These are phyloP conservation scores for Heliamphora exappendiculata DNA, from an alignment of 148 eudicot species.

Conservation along the genomic window DNA sequence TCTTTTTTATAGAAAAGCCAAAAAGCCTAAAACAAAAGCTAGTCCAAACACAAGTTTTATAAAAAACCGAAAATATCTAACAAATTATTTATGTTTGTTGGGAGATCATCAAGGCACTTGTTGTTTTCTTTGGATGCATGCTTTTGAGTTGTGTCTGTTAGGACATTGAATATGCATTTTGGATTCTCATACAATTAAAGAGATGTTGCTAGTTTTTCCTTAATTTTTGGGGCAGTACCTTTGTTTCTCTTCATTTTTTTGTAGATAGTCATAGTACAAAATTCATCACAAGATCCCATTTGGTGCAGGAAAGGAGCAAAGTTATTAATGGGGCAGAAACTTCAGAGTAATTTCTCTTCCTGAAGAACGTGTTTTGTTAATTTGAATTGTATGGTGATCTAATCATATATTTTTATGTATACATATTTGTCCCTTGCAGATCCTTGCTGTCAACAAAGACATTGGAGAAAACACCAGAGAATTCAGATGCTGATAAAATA, in stretches of 20 bases:
- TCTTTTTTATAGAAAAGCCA: neutral
- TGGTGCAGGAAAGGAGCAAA: slow-evolving; percentile 29
- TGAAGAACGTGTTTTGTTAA: slow-evolving; percentile 3
- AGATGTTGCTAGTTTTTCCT: neutral
- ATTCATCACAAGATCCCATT: slow-evolving; percentile 3
- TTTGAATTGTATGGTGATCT: neutral
- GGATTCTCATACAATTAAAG: neutral
- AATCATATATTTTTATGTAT: slow-evolving; percentile 2
- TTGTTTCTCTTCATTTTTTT: neutral
- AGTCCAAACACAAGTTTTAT: too few species aligned
- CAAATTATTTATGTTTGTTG: neutral
- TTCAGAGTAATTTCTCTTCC: slow-evolving; percentile 31
- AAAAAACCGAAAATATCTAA: too few species aligned
- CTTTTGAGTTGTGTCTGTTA: neutral
- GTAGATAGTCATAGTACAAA: neutral
- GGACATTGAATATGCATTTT: neutral
- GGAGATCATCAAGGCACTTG: neutral
- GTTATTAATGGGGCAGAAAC: slow-evolving; percentile 17
- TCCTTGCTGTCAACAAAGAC: slow-evolving; percentile 12
- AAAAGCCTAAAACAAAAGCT: too few species aligned
- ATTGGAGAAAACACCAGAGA: slow-evolving; percentile 14
- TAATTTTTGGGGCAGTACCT: neutral
- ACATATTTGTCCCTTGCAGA: slow-evolving; percentile 16
- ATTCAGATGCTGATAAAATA: slow-evolving; percentile 14
- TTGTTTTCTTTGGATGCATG: neutral